Percentiles rank a stretch among this genome's conserved stretches.
These are phyloP conservation scores for Spathaspora gorwiae DNA, from an alignment of 805 yeast genomes.

Conservation along the genomic window DNA sequence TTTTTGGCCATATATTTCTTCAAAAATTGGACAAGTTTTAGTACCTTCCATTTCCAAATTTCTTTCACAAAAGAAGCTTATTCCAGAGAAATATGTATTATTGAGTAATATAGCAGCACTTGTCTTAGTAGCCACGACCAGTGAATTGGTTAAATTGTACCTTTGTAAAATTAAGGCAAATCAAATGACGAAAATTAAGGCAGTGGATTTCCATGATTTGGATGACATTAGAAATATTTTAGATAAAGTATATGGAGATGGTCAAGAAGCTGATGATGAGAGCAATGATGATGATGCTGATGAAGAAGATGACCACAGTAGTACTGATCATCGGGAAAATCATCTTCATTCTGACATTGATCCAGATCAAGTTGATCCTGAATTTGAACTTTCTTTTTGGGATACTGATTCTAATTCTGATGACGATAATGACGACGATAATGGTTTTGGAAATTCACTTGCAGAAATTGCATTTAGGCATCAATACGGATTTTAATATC, in stretches of 20 bases:
- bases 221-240: neutral
- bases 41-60: slow-evolving; percentile 8
- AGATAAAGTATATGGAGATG: neutral
- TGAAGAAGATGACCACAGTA: neutral
- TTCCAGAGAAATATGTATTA: slow-evolving; percentile 16
- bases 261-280: neutral
- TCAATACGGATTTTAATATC: too few species aligned
- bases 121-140: slow-evolving; percentile 27
- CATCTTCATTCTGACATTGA: neutral
- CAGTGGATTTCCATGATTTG: slow-evolving; percentile 12
- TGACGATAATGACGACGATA: neutral
- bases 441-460: too few species aligned
- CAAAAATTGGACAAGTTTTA: slow-evolving; percentile 27
- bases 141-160: slow-evolving; percentile 29
- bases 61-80: slow-evolving; percentile 5
- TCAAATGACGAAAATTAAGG: slow-evolving; percentile 24
- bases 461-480: too few species aligned
- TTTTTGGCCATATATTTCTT: slow-evolving; percentile 37
- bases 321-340: neutral
- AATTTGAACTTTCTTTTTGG: too few species aligned
- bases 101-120: slow-evolving; percentile 30
- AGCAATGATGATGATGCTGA: neutral
- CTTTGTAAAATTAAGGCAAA: slow-evolving; percentile 24
- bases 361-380: neutral
- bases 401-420: neutral